Evolutionary conservation across 352 stramenopile species (phyloP).

Genomic region (Halophytophthora polymorphica): DNA sequence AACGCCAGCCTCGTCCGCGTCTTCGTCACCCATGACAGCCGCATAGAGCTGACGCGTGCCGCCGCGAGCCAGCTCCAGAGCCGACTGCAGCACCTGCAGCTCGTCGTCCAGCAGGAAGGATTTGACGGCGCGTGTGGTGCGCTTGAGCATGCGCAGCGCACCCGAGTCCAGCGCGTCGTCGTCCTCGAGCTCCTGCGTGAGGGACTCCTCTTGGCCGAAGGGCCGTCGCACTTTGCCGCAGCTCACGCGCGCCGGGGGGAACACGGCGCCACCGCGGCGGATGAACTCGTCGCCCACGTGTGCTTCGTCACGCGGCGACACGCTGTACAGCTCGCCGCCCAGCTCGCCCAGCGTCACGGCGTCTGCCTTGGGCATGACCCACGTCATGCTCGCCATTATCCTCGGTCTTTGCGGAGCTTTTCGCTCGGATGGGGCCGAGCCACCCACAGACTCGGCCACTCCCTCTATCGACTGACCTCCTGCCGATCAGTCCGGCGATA

Average conservation of each 20-base stretch:
- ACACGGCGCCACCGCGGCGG: constrained; percentile 50
- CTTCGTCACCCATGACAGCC: constrained; percentile 23
- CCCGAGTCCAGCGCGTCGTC: constrained; percentile 38
- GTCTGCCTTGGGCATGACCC: constrained; percentile 55
- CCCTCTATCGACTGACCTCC: too few relatives aligned
- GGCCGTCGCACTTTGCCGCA: constrained; percentile 48
- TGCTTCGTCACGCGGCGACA: constrained; percentile 49
- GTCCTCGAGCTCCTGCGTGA: constrained; percentile 43
- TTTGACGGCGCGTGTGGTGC: constrained; percentile 13
- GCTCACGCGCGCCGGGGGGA: constrained; percentile 49
- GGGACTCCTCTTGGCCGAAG: constrained; percentile 55
- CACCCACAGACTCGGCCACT: too few relatives aligned
- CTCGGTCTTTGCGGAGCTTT: not conserved
- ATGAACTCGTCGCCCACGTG: constrained; percentile 68
- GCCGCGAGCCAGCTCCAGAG: constrained; percentile 19
- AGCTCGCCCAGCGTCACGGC: constrained; percentile 79
- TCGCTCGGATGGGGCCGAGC: constrained; percentile 2
- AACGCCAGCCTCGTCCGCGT: constrained; percentile 12
- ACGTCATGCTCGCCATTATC: constrained; percentile 36
- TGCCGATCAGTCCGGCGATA: too few relatives aligned
- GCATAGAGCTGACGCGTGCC: constrained; percentile 24
- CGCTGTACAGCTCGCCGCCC: constrained; percentile 68
- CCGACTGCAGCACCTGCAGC: constrained; percentile 38
- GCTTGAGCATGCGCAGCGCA: constrained; percentile 42
- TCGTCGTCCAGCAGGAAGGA: constrained; percentile 68